A percentile compares a stretch with the other conserved stretches of the same genome.
phyloP scores from a whole-genome alignment of 768 basidiomycete genomes.

The Crepidotus variabilis region DNA sequence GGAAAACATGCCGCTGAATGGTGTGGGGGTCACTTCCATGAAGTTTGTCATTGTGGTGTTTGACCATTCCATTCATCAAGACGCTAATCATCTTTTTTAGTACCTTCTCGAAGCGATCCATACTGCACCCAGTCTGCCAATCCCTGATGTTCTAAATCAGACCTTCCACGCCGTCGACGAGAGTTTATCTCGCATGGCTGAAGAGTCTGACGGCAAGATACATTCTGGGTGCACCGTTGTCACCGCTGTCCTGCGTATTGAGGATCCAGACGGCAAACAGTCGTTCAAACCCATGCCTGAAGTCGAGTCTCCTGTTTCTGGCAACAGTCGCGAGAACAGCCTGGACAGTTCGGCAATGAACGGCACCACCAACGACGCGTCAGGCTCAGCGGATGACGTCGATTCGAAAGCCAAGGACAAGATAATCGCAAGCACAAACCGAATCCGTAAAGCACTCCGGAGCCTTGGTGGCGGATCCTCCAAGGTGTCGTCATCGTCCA shows the following conservation, averaged over 20 bases:
- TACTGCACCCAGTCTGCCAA: constrained; percentile 46
- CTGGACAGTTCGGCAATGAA: constrained; percentile 23
- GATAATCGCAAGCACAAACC: constrained; percentile 43
- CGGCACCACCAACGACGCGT: constrained; percentile 32
- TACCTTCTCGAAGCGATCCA: constrained; percentile 68
- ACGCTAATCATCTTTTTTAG: constrained; percentile 37
- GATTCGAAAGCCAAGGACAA: constrained; percentile 35
- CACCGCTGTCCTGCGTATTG: constrained; percentile 90
- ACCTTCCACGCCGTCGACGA: constrained; percentile 94
- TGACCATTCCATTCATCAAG: not conserved
- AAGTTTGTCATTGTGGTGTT: constrained; percentile 40
- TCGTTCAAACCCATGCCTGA: constrained; percentile 48
- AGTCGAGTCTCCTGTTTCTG: constrained; percentile 31
- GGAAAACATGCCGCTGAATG: constrained; percentile 99
- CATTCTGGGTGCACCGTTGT: constrained; percentile 98
- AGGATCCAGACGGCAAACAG: constrained; percentile 74
- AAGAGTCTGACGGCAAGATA: constrained; percentile 86
- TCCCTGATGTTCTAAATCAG: constrained; percentile 88
- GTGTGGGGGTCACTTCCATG: constrained; percentile 96
- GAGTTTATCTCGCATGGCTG: constrained; percentile 77
- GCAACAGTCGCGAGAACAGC: constrained; percentile 25
- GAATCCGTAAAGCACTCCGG: constrained; percentile 53
- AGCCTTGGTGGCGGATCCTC: constrained; percentile 39
- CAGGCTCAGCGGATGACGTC: constrained; percentile 30
- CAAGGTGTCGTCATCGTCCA: constrained; percentile 22